Conservation (phyloP, 345 rosid genomes). For the Lepidium sativum region DNA sequence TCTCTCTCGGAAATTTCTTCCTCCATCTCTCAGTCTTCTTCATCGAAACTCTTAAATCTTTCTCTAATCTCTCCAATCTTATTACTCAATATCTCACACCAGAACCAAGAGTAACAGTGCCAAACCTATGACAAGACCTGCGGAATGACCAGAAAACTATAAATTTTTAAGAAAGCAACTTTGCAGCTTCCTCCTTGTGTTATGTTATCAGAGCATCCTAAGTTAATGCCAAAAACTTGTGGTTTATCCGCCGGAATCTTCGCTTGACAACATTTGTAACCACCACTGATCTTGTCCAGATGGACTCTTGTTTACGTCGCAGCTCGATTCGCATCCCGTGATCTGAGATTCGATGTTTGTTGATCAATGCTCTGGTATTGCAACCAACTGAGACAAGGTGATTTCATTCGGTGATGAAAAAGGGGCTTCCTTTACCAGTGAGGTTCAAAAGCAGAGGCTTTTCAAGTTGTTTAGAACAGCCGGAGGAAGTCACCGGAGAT, state of each 20-base stretch:
- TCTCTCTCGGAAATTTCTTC: no score
- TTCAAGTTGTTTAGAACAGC: conserved; percentile 2
- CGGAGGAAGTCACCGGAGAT: conserved; percentile 23
- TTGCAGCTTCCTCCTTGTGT: neutral
- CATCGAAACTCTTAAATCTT: no score
- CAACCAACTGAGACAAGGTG: conserved; percentile 35
- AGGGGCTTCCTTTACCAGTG: conserved; percentile 23
- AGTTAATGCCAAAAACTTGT: neutral
- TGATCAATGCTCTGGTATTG: conserved; percentile 4
- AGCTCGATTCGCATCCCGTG: conserved; percentile 33
- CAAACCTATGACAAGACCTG: conserved; percentile 5
- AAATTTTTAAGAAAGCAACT: conserved; percentile 14
- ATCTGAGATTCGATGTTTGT: neutral
- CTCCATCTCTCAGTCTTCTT: no score
- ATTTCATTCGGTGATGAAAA: conserved; percentile 20
- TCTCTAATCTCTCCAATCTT: no score
- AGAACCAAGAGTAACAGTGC: conserved; percentile 11
- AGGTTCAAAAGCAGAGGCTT: conserved; percentile 13
- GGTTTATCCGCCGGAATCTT: conserved; percentile 10
- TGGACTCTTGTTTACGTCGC: conserved; percentile 9
- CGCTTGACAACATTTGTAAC: conserved; percentile 36
- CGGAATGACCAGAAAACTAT: neutral
- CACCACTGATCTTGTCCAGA: conserved; percentile 21
- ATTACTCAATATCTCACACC: no score
- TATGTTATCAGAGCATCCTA: neutral